Conservation (phyloP, 2,329 filamentous ascomycete species). For the Penicillium sp. region DNA sequence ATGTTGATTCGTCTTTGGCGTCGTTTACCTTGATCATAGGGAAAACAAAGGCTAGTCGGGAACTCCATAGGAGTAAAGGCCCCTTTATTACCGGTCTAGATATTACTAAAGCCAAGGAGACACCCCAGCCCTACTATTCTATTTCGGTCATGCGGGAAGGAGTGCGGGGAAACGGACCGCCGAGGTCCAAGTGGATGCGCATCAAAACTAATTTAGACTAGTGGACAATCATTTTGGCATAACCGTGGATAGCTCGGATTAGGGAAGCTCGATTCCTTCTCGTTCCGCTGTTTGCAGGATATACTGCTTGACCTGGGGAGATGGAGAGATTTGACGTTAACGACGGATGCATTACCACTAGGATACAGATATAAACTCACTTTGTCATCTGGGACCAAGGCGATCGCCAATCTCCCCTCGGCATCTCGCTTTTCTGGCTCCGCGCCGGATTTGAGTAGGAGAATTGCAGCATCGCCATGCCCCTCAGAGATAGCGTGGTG, state of each 20-base stretch:
- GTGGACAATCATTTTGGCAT: background rate
- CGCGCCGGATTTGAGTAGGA: conserved; percentile 79
- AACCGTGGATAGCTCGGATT: background rate
- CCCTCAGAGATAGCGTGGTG: conserved; percentile 68
- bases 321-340: conserved; percentile 5
- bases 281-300: conserved; percentile 75
- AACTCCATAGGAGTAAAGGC: background rate
- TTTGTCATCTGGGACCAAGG: conserved; percentile 82
- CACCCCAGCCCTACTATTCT: background rate
- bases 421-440: conserved; percentile 73
- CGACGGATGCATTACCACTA: background rate
- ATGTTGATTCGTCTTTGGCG: background rate
- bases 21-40: background rate
- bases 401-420: conserved; percentile 70
- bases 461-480: conserved; percentile 75
- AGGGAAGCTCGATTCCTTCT: conserved; percentile 71
- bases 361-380: conserved; percentile 47
- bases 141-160: background rate
- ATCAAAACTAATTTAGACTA: background rate
- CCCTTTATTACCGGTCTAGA: background rate
- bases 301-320: conserved; percentile 65
- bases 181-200: conserved; percentile 1
- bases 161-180: conserved; percentile 14
- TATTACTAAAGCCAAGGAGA: background rate
- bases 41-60: background rate